phyloP scores from a whole-genome alignment of 768 basidiomycete species.

The Cubamyces sp. region DNA sequence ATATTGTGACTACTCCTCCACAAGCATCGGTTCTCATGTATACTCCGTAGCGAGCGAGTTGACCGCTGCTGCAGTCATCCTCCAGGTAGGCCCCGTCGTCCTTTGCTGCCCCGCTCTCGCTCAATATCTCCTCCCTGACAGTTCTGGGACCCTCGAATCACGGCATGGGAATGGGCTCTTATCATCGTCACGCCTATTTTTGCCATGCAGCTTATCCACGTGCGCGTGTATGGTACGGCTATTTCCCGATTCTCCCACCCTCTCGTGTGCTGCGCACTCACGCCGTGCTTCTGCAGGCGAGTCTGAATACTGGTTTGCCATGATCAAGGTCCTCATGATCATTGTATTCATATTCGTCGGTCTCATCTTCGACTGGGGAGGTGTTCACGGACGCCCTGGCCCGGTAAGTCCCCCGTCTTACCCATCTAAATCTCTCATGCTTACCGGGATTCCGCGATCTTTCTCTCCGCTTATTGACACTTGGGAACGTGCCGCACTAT shows the following conservation, averaged over 20 bases:
- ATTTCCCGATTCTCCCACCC: background rate
- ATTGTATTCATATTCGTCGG: constrained; percentile 64
- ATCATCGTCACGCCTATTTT: constrained; percentile 59
- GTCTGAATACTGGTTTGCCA: constrained; percentile 66
- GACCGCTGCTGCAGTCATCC: constrained; percentile 58
- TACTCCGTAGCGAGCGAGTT: constrained; percentile 52
- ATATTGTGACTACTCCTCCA: constrained; percentile 18
- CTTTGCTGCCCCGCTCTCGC: background rate
- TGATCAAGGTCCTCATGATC: constrained; percentile 66
- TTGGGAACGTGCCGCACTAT: background rate
- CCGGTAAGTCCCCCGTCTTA: constrained; percentile 43
- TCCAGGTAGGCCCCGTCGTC: constrained; percentile 39
- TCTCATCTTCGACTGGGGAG: constrained; percentile 66
- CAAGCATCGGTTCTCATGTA: constrained; percentile 7
- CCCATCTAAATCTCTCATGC: background rate
- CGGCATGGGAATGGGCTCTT: constrained; percentile 60
- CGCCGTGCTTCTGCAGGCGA: constrained; percentile 43
- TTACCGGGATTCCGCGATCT: background rate
- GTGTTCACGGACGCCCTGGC: constrained; percentile 59
- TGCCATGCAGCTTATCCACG: constrained; percentile 56
- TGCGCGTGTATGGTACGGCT: constrained; percentile 57
- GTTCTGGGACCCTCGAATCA: constrained; percentile 50
- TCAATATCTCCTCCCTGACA: constrained; percentile 28
- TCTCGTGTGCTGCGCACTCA: background rate
- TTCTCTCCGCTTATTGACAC: background rate